Percentiles rank a stretch among this genome's conserved stretches.
These are phyloP conservation scores for Buddleja alternifolia DNA, from an alignment of 257 asterid genomes.

Conservation along the genomic window DNA sequence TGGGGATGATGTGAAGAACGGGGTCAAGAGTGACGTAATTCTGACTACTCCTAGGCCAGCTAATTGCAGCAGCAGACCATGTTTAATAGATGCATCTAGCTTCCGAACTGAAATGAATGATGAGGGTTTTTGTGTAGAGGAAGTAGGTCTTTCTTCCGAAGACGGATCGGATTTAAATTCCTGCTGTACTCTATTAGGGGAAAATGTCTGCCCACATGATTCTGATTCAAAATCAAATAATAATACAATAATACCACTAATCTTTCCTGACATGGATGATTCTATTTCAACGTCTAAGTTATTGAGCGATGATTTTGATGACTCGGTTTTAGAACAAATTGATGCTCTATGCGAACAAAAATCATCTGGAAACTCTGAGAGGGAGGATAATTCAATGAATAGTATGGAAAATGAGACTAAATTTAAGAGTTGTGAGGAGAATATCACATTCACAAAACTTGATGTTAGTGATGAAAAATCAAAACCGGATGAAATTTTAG, in stretches of 20 bases:
- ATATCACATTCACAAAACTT: constrained; percentile 25
- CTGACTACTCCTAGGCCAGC: constrained; percentile 35
- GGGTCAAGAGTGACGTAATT: constrained; percentile 30
- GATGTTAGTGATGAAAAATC: constrained; percentile 33
- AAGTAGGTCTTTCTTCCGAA: constrained; percentile 28
- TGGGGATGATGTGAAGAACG: constrained; percentile 21
- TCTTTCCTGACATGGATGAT: constrained; percentile 33
- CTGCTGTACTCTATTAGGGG: constrained; percentile 44
- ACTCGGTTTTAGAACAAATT: constrained; percentile 69
- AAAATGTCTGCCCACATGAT: constrained; percentile 34
- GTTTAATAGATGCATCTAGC: constrained; percentile 27
- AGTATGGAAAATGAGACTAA: constrained; percentile 34
- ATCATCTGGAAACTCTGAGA: constrained; percentile 46
- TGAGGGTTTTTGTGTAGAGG: constrained; percentile 29
- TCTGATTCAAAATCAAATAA: constrained; percentile 24
- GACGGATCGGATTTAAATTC: constrained; percentile 31
- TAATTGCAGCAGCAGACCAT: constrained; percentile 20
- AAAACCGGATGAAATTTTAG: constrained; percentile 36
- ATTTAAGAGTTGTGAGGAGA: constrained; percentile 40
- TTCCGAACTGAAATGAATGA: constrained; percentile 24
- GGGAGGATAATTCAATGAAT: constrained; percentile 29
- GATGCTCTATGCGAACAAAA: constrained; percentile 74
- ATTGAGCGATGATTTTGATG: constrained; percentile 73
- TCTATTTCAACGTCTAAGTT: constrained; percentile 31
- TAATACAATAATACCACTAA: constrained; percentile 43